Evolutionary conservation across 192 early-diverging fungal species (phyloP).

Genomic region (Rhizophagus clarus): DNA sequence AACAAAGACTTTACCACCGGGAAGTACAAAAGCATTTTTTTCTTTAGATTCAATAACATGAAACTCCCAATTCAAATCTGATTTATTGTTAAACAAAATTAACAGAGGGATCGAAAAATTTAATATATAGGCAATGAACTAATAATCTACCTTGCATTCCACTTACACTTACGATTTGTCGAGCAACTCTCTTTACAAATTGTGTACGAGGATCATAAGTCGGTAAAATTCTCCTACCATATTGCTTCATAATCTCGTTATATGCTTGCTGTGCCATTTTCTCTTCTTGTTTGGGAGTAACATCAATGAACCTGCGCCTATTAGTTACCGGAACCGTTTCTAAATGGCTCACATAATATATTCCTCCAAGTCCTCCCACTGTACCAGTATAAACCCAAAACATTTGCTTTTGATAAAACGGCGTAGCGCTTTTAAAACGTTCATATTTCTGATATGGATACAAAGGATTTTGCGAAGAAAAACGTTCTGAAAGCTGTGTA

Average conservation of each 20-base stretch:
- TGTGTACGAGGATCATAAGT: slow-evolving; percentile 57
- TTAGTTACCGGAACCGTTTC: slow-evolving; percentile 73
- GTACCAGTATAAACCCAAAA: slow-evolving; percentile 32
- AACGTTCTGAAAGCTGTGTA: neutral
- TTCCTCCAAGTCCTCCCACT: slow-evolving; percentile 42
- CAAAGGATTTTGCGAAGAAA: neutral
- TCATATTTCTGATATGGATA: slow-evolving; percentile 8
- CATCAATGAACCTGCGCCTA: slow-evolving; percentile 71
- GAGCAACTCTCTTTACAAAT: slow-evolving; percentile 73
- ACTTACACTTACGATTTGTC: slow-evolving; percentile 67
- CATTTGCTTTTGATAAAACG: slow-evolving; percentile 21
- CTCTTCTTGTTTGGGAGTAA: slow-evolving; percentile 60
- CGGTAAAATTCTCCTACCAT: slow-evolving; percentile 69
- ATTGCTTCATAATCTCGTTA: slow-evolving; percentile 66
- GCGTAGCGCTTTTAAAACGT: neutral
- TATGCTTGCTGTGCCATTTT: slow-evolving; percentile 73
- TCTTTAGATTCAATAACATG: slow-evolving; percentile 82
- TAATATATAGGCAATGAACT: neutral
- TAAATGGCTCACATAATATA: slow-evolving; percentile 71
- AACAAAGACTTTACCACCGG: slow-evolving; percentile 96
- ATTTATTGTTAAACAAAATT: neutral
- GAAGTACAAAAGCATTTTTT: slow-evolving; percentile 93
- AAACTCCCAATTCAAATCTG: slow-evolving; percentile 84
- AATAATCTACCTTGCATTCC: slow-evolving; percentile 61
- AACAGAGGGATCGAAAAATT: neutral